These are phyloP conservation scores for Colletotrichum melonis DNA, from an alignment of 2,329 filamentous ascomycete species.

Conservation along the genomic window DNA sequence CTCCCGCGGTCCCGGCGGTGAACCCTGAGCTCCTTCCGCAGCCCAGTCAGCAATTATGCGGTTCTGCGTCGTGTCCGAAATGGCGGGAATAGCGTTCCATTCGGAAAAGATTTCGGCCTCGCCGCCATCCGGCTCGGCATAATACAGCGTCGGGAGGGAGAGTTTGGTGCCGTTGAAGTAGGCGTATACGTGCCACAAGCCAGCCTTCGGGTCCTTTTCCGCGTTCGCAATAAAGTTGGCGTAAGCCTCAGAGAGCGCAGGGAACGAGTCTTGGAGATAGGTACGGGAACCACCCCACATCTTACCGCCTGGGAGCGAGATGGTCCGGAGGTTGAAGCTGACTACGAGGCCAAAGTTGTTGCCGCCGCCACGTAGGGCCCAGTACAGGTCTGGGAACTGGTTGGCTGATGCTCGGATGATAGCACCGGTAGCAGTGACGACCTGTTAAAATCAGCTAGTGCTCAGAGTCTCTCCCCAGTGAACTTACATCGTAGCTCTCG, in stretches of 20 bases:
- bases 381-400: conserved; percentile 64
- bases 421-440: conserved; percentile 57
- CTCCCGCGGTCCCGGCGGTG: conserved; percentile 39
- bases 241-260: conserved; percentile 45
- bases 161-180: conserved; percentile 38
- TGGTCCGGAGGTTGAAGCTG: conserved; percentile 56
- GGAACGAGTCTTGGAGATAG: conserved; percentile 45
- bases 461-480: too few species aligned
- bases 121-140: conserved; percentile 47
- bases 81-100: conserved; percentile 46
- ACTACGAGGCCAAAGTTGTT: conserved; percentile 68
- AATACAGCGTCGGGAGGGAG: conserved; percentile 48
- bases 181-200: conserved; percentile 45
- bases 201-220: conserved; percentile 47
- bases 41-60: conserved; percentile 36
- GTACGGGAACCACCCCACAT: conserved; percentile 51
- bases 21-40: not conserved
- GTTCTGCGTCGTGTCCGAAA: conserved; percentile 42
- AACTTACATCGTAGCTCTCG: conserved; percentile 24
- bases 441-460: conserved; percentile 34
- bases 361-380: conserved; percentile 66
- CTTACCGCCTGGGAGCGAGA: conserved; percentile 44
- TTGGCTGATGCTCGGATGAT: conserved; percentile 53
- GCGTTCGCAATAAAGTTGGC: conserved; percentile 44
- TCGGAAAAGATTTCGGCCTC: conserved; percentile 49